Base-by-base conservation (phyloP, 2,329 filamentous ascomycete species). In the Fusarium dimerum region DNA sequence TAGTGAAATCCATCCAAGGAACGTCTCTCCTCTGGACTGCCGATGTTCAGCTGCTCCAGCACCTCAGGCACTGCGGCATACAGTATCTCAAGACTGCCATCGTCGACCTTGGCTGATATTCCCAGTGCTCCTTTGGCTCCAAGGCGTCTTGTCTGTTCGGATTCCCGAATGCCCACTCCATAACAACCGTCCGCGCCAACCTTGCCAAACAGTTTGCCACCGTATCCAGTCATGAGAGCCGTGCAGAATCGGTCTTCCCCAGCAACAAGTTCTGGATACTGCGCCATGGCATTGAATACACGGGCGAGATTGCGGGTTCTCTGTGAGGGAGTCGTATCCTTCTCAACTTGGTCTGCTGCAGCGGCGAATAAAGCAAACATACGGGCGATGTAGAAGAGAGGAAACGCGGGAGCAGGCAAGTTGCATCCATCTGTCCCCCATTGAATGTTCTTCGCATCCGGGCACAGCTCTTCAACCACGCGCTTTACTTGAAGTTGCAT, bases 151-250 rank as follows among this genome's bases (percentile, higher is more conserved):
- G 75, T 76, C 17, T 68, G 56, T 26, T 71, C 64, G 1, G 70
- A 73, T 8, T 62, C 66, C n/a, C 71, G 65, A 3, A 80, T 58
- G 0, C 71, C 77, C 8, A 80, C 61, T 1, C 70, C 75, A 56
- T 80, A 81, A 44, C 74, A 80, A 0, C 69, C 78, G 56, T 80
- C 77, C 0, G 78, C 77, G 0, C 78, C 78, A 3, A 80, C 40
- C 54, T 81, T 81, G 2, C 78, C 77, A 38, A 78, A 68, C 0
- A 78, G 47, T 0, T 52, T 29, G 0, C 73, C 74, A 2, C 56
- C 41, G 47, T 72, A 79, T 2, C 62, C 62, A 10, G 50, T 29
- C 76, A 79, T 78, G 2, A 81, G 64, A 8, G 57, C 56, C 0
- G 77, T 80, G 45, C 77, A 80, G 56, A 80, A 81, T 1, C 77